Evolutionary conservation across 2,329 filamentous ascomycete species (phyloP).

Genomic region (Metarhizium guizhouense): DNA sequence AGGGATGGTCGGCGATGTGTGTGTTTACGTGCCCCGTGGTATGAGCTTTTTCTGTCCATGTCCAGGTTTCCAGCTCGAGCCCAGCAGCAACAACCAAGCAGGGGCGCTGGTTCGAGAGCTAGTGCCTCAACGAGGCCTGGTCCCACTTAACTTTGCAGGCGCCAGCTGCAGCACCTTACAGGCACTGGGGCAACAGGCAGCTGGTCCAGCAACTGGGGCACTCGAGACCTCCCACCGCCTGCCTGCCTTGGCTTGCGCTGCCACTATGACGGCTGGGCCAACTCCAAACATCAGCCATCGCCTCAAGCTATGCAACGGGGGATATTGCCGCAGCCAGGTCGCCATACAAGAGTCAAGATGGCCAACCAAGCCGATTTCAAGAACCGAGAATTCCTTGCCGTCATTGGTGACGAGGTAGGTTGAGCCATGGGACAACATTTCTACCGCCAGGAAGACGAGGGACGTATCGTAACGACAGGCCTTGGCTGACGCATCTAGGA

Average conservation of each 20-base stretch:
- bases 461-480: neutral
- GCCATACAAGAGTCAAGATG: slow-evolving; percentile 25
- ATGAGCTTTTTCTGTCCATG: too few relatives aligned
- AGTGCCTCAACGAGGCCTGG: neutral
- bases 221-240: neutral
- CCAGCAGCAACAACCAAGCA: neutral
- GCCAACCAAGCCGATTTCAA: slow-evolving; percentile 53
- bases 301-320: neutral
- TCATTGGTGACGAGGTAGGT: slow-evolving; percentile 89
- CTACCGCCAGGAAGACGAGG: neutral
- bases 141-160: neutral
- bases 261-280: slow-evolving; percentile 3
- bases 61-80: neutral
- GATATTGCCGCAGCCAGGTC: slow-evolving; percentile 1
- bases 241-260: slow-evolving; percentile 1
- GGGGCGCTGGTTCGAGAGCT: too few relatives aligned
- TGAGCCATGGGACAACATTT: neutral
- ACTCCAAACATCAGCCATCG: neutral
- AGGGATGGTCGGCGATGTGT: neutral
- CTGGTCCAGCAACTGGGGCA: too few relatives aligned
- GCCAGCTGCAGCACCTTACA: neutral
- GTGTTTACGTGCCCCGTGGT: neutral
- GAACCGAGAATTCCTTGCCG: slow-evolving; percentile 91
- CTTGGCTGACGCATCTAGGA: slow-evolving; percentile 49
- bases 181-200: too few relatives aligned